These are phyloP conservation scores for Collybiopsis confluens DNA, from an alignment of 768 basidiomycete species.

Conservation along the genomic window DNA sequence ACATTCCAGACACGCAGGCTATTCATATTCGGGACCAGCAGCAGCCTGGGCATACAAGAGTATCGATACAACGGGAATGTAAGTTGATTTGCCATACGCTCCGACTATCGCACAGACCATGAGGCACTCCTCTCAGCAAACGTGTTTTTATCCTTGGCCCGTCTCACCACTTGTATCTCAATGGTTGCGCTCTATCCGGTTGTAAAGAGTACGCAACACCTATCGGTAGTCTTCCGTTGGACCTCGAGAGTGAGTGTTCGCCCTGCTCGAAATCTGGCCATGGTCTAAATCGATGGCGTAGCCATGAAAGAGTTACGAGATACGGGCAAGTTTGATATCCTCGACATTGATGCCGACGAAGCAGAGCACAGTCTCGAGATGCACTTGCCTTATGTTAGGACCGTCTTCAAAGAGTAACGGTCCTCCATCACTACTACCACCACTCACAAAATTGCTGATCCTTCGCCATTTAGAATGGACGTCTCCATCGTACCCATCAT, in stretches of 20 bases:
- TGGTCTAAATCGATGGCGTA: slow-evolving; percentile 23
- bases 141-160: slow-evolving; percentile 94
- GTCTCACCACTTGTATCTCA: slow-evolving; percentile 87
- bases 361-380: slow-evolving; percentile 98
- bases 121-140: slow-evolving; percentile 46
- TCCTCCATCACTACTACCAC: background rate
- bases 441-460: too few species aligned
- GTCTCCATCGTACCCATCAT: slow-evolving; percentile 87
- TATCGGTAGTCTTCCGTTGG: slow-evolving; percentile 75
- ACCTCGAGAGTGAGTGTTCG: slow-evolving; percentile 62
- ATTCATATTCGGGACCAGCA: slow-evolving; percentile 87
- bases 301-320: slow-evolving; percentile 62
- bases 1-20: slow-evolving; percentile 82
- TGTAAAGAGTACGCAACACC: slow-evolving; percentile 82
- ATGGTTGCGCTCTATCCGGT: slow-evolving; percentile 82
- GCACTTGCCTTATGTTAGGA: slow-evolving; percentile 90
- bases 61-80: slow-evolving; percentile 83
- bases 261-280: background rate
- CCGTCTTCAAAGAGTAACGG: slow-evolving; percentile 72
- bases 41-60: slow-evolving; percentile 96
- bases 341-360: slow-evolving; percentile 72
- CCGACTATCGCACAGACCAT: slow-evolving; percentile 5
- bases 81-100: slow-evolving; percentile 21
- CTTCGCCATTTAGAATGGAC: slow-evolving; percentile 45
- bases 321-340: slow-evolving; percentile 66